Conservation (phyloP, 352 stramenopile species). For the Globisporangium abappressorium region DNA sequence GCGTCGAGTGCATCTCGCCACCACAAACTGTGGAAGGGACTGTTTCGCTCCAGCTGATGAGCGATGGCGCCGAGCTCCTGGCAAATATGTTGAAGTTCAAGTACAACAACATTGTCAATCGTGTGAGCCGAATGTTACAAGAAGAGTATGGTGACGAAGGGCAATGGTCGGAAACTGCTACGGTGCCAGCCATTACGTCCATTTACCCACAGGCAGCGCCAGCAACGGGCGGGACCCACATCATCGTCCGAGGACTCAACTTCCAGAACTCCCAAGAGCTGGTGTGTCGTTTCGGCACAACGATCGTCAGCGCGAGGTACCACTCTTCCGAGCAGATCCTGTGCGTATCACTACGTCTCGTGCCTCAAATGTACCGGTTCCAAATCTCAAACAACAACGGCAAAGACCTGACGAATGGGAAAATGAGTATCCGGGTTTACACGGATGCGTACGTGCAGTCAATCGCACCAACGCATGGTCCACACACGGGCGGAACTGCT, state of each 20-base stretch:
- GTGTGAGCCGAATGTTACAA: neutral
- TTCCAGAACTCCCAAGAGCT: conserved; percentile 79
- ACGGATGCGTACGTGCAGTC: conserved; percentile 65
- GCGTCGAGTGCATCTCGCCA: conserved; percentile 28
- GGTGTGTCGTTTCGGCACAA: conserved; percentile 80
- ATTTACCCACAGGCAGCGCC: conserved; percentile 8
- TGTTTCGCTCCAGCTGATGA: conserved; percentile 41
- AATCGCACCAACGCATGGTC: conserved; percentile 69
- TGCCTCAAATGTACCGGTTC: conserved; percentile 55
- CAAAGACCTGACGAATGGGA: conserved; percentile 50
- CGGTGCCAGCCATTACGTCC: conserved; percentile 21
- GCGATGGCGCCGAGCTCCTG: conserved; percentile 39
- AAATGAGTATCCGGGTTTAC: conserved; percentile 63
- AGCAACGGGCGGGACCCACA: conserved; percentile 47
- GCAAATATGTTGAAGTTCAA: conserved; percentile 35
- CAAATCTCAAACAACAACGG: conserved; percentile 85
- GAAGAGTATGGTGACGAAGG: neutral
- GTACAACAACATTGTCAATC: conserved; percentile 30
- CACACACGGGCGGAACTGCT: conserved; percentile 68
- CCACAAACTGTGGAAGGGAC: conserved; percentile 30
- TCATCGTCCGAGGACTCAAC: conserved; percentile 70
- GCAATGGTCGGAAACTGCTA: neutral
- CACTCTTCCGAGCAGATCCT: conserved; percentile 41
- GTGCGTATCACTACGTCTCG: conserved; percentile 60
- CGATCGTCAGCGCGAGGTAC: conserved; percentile 42